These are phyloP conservation scores for Nitzschia palea DNA, from an alignment of 108 stramenopile genomes.

Conservation along the genomic window DNA sequence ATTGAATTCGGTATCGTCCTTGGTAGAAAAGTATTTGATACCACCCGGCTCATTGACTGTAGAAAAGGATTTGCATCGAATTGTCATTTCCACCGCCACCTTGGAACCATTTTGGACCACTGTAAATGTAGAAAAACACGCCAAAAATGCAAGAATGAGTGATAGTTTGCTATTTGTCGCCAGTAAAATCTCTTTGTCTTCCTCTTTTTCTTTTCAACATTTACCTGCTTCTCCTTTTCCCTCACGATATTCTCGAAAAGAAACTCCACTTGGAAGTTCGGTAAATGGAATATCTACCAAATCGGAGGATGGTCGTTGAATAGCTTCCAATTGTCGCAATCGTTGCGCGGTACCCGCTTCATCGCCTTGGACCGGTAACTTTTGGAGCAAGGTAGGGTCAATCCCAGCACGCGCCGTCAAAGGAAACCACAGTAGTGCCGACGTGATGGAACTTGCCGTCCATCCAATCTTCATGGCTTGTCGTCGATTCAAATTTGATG, in stretches of 20 bases:
- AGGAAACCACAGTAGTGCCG: no score
- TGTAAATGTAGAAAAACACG: no score
- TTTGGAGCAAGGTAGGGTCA: conserved; percentile 54
- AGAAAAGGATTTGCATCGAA: conserved; percentile 69
- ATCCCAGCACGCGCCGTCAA: conserved; percentile 61
- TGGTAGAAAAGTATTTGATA: conserved; percentile 67
- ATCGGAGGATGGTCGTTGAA: conserved; percentile 55
- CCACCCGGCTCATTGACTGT: conserved; percentile 77
- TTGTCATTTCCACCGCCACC: conserved; percentile 77
- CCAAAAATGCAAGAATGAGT: no score
- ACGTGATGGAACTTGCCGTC: no score
- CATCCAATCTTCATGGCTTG: no score
- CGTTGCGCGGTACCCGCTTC: conserved; percentile 48
- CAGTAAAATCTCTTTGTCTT: no score
- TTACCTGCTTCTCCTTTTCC: conserved; percentile 56
- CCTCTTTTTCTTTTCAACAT: background rate
- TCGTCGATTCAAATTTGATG: no score
- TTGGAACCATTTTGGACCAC: conserved; percentile 54
- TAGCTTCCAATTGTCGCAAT: conserved; percentile 53
- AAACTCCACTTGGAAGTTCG: conserved; percentile 53
- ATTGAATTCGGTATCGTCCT: conserved; percentile 74
- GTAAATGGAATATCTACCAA: conserved; percentile 57
- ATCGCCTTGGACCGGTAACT: conserved; percentile 59
- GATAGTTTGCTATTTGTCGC: no score
- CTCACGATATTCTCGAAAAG: conserved; percentile 68